phyloP scores from a whole-genome alignment of 129 eudicot genomes.

The Chrysanthemum seticuspe region DNA sequence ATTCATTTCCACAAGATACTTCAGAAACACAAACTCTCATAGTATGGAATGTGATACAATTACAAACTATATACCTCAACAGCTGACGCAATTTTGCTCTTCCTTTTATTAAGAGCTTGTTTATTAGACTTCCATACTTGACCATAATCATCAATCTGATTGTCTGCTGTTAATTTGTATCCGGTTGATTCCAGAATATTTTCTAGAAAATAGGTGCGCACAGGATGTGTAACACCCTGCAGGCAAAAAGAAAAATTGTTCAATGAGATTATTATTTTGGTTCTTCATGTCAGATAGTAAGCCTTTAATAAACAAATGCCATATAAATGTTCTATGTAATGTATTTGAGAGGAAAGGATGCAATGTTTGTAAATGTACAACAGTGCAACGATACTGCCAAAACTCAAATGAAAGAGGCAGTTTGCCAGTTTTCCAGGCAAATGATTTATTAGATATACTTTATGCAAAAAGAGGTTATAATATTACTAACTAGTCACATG shows the following conservation, averaged over 20 bases:
- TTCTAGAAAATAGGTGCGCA: constrained; percentile 71
- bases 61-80: constrained; percentile 58
- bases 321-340: no score
- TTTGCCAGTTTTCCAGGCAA: no score
- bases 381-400: no score
- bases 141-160: constrained; percentile 91
- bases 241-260: constrained; percentile 8
- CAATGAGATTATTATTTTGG: no score
- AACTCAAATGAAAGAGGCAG: no score
- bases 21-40: constrained; percentile 6
- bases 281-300: no score
- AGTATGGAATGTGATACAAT: neutral
- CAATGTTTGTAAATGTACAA: no score
- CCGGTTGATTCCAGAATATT: constrained; percentile 68
- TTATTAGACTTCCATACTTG: constrained; percentile 70
- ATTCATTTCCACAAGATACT: constrained; percentile 20
- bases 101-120: constrained; percentile 70
- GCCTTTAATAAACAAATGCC: no score
- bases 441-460: neutral
- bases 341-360: no score
- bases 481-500: neutral
- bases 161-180: constrained; percentile 63
- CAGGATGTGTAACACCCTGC: constrained; percentile 82
- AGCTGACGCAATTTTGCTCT: constrained; percentile 75
- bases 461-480: neutral